These are phyloP conservation scores for Trametes sp. DNA, from an alignment of 1,284 basidiomycete genomes.

Conservation along the genomic window DNA sequence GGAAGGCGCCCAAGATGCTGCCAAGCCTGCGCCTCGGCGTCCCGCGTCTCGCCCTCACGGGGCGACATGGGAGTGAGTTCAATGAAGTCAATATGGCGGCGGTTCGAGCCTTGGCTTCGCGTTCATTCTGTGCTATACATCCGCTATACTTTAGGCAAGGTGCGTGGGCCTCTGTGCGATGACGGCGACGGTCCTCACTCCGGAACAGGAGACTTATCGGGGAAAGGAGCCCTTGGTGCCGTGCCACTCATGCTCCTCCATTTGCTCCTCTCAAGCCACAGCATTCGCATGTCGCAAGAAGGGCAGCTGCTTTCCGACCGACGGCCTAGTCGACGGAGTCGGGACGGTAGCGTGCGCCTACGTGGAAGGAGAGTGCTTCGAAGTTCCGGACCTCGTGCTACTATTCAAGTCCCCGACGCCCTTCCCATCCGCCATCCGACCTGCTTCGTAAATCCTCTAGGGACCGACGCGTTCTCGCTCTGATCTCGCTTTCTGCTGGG, in stretches of 20 bases:
- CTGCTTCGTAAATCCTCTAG: slow-evolving; percentile 9
- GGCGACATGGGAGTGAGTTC: not conserved
- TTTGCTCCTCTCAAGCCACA: not conserved
- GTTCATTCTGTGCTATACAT: slow-evolving; percentile 2
- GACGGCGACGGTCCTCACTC: not conserved
- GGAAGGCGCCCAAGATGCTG: slow-evolving; percentile 9
- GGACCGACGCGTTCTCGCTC: not conserved
- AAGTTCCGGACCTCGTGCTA: slow-evolving; percentile 4
- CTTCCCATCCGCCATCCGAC: slow-evolving; percentile 1
- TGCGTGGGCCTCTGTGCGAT: not conserved
- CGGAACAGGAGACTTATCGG: slow-evolving; percentile 11
- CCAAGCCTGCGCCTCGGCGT: slow-evolving; percentile 16
- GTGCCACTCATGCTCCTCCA: not conserved
- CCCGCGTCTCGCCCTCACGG: not conserved
- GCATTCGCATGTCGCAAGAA: slow-evolving; percentile 2
- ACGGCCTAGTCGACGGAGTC: not conserved
- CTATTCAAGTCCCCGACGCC: slow-evolving; percentile 7
- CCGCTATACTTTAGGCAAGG: not conserved
- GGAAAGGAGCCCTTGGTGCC: not conserved
- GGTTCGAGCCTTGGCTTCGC: not conserved
- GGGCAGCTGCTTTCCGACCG: slow-evolving; percentile 6
- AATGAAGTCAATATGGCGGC: slow-evolving; percentile 2
- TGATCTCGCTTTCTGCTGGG: not conserved
- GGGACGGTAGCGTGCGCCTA: not conserved
- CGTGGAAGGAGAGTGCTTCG: not conserved